Evolutionary conservation across 331 rosid genomes (phyloP), one percentile per base, ranked within the genome.

Genomic region (Cydonia oblonga): DNA sequence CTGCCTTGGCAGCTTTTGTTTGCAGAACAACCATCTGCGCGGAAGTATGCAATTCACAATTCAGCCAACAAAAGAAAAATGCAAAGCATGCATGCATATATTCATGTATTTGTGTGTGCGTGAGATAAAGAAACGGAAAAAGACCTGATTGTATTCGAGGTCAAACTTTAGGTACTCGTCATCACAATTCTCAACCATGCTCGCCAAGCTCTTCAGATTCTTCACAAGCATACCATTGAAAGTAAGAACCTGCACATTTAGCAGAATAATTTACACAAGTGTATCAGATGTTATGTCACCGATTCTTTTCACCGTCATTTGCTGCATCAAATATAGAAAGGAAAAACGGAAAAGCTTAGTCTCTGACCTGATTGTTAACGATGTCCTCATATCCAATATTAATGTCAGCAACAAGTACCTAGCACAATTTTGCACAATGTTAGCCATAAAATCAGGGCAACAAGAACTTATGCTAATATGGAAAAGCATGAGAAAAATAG

Each of bases 321-420:
- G 33, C 11, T 22, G 65, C 66, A 70, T 35, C 52, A 32, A 24
- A 35, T 42, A 35, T 8, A 7, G n/a, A 69, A 14, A 7, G 3
- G 9, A 40, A 18, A 54, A 8, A 15, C 12, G 7, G 44, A 33
- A 14, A 28, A 53, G 23, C 6, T 22, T 22, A 32, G 22, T 67
- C 10, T n/a, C 71, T 54, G 44, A 90, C 97, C 97, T 85, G 97
- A 29, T 85, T 89, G 78, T 91, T 89, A 52, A 85, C 92, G 5
- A 91, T 88, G 54, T 84, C 89, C 80, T 91, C 92, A 25, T 88
- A 91, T 59, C 97, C 96, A 69, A 88, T 88, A 79, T 88, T 90
- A 73, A 90, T 84, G 70, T 90, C 97, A 72, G 97, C 92, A 79
- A 88, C 97, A 75, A 90, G 87, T 81, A 90, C 97, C 96, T 88